Evolutionary conservation across 2,329 filamentous ascomycete genomes (phyloP), one percentile per base, ranked within the genome.

Genomic region (Hypocreales sp.): DNA sequence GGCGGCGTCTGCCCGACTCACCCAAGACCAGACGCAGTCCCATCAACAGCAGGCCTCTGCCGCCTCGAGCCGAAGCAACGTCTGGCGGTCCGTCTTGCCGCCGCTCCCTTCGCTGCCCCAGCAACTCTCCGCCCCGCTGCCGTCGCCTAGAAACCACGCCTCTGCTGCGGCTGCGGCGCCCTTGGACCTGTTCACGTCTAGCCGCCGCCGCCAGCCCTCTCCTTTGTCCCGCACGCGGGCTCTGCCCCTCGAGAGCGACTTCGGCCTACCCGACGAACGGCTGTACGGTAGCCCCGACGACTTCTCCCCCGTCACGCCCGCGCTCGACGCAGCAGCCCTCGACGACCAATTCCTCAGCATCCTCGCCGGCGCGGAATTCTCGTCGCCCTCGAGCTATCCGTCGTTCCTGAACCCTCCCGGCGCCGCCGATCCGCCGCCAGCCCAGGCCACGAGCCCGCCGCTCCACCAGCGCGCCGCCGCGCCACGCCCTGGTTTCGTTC

Each of bases 371-470:
- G 32, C 32, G 27, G 41, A 50, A 10, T 50, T 51, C 28, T 53
- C 50, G 8, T 55, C 51, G 3, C 51, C 51, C 14, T 53, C 52
- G 13, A 42, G 35, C 10, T 54, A 53, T 26, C 47, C 49, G 5
- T 35, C 42, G 21, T 46, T 53, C 32, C 37, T 34, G 16, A 28
- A 24, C 17, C 15, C 24, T 6, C 16, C 22, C 5, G 18, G 21
- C 33, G 21, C 25, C 17, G 11, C 15, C 13, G n/a, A n/a, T n/a
- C 22, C 29, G 23, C 28, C 19, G 21, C 19, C 27, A 19, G 28
- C 29, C 29, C 27, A 35, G 20, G 24, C 22, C 20, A 14, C 24
- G 12, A 12, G 15, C 24, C 31, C 24, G 24, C 25, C 28, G 26
- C n/a, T n/a, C n/a, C 23, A 20, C 20, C 32, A 30, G n/a, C 32